Evolutionary conservation across 306 rosid genomes (phyloP).

Genomic region (Ziziphus jujuba): DNA sequence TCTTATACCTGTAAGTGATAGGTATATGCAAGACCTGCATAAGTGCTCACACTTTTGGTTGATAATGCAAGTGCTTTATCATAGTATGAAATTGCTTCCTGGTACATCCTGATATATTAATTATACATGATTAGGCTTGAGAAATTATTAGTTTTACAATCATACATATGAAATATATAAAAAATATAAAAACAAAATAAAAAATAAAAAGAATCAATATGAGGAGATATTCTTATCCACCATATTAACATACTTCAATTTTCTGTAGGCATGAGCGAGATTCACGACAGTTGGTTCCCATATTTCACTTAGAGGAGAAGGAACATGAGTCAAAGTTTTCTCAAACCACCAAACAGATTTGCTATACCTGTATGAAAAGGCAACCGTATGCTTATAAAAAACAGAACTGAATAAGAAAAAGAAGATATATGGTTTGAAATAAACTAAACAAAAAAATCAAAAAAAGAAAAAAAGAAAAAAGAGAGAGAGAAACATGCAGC

Average conservation of each 20-base stretch:
- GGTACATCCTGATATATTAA: constrained; percentile 57
- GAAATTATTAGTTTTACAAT: constrained; percentile 8
- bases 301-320: constrained; percentile 77
- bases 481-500: neutral
- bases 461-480: neutral
- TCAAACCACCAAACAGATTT: constrained; percentile 88
- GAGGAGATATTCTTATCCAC: constrained; percentile 12
- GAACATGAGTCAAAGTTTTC: constrained; percentile 79
- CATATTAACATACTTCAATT: constrained; percentile 66
- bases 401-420: neutral
- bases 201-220: constrained; percentile 9
- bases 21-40: constrained; percentile 96
- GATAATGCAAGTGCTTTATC: constrained; percentile 93
- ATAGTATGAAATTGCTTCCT: constrained; percentile 74
- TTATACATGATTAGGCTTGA: constrained; percentile 22
- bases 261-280: constrained; percentile 91
- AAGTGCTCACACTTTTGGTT: constrained; percentile 82
- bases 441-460: neutral
- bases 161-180: neutral
- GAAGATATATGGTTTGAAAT: neutral
- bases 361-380: constrained; percentile 59
- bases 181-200: no score
- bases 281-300: constrained; percentile 96
- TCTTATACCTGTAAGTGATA: constrained; percentile 78
- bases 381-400: neutral